These are phyloP conservation scores for Blastocystis sp. DNA, from an alignment of 352 stramenopile species.

Conservation along the genomic window DNA sequence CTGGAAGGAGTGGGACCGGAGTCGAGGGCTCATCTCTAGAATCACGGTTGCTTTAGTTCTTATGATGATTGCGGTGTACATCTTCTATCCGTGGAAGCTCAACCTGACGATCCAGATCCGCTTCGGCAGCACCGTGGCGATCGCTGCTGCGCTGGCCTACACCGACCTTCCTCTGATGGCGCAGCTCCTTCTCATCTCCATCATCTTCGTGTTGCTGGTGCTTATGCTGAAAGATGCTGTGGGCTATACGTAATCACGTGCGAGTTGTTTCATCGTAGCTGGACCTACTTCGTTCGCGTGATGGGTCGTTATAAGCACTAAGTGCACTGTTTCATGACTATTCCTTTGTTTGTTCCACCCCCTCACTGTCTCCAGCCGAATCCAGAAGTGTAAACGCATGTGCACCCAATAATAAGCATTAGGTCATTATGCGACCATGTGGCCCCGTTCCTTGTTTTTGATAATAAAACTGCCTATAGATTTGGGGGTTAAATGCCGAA, in stretches of 20 bases:
- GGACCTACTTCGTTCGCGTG: not conserved
- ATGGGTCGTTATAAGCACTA: not conserved
- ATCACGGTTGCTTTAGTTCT: not conserved
- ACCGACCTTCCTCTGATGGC: not conserved
- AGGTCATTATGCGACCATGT: too few relatives aligned
- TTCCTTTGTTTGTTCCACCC: not conserved
- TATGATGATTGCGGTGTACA: slow-evolving; percentile 14
- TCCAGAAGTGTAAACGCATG: not conserved
- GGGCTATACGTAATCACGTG: not conserved
- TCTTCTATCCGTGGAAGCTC: slow-evolving; percentile 23
- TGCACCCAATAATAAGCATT: too few relatives aligned
- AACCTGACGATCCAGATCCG: slow-evolving; percentile 38
- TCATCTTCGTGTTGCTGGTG: not conserved
- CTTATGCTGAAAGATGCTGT: slow-evolving; percentile 14
- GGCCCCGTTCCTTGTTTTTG: too few relatives aligned
- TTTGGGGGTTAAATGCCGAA: too few relatives aligned
- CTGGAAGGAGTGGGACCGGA: slow-evolving; percentile 32
- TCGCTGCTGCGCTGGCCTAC: slow-evolving; percentile 35
- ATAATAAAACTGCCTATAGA: too few relatives aligned
- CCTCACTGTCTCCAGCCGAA: not conserved
- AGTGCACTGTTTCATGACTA: not conserved
- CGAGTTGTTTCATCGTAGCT: not conserved
- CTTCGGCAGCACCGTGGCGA: not conserved
- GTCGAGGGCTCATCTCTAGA: not conserved
- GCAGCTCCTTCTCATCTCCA: not conserved